Evolutionary conservation across 1,284 basidiomycete species (phyloP).

Genomic region (Irpex lacteus): DNA sequence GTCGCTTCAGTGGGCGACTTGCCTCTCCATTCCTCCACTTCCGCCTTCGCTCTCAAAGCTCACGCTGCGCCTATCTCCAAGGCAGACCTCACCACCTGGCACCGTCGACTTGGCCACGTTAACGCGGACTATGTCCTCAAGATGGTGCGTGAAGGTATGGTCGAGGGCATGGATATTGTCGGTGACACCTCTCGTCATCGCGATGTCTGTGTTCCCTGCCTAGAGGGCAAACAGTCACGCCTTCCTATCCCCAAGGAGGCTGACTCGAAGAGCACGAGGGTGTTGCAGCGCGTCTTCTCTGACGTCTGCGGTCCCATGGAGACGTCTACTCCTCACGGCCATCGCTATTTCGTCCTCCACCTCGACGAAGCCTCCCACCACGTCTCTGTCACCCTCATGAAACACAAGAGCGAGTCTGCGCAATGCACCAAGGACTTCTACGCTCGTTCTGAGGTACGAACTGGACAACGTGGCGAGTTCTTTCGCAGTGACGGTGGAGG

Average conservation of each 20-base stretch:
- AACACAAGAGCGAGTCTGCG: conserved; percentile 12
- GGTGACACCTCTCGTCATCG: not conserved
- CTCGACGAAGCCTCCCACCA: conserved; percentile 11
- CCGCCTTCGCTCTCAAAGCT: not conserved
- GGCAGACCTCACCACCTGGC: conserved; percentile 22
- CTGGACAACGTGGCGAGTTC: conserved; percentile 35
- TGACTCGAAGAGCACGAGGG: conserved; percentile 7
- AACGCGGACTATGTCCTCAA: conserved; percentile 11
- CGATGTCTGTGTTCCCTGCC: conserved; percentile 9
- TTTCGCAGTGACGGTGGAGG: conserved; percentile 9
- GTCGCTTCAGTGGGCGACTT: not conserved
- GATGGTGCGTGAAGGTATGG: conserved; percentile 12
- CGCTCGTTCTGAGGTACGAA: conserved; percentile 26
- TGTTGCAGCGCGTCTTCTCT: conserved; percentile 21
- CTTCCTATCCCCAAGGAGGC: conserved; percentile 9
- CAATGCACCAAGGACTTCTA: conserved; percentile 4
- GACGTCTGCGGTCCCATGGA: conserved; percentile 24
- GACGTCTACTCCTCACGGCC: conserved; percentile 1
- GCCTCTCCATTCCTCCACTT: not conserved
- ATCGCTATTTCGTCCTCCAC: conserved; percentile 14
- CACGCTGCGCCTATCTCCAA: conserved; percentile 5
- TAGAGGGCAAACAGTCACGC: conserved; percentile 18
- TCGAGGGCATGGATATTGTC: conserved; percentile 16
- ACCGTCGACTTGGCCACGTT: conserved; percentile 25
- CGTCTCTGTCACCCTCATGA: conserved; percentile 11